Evolutionary conservation across 768 basidiomycete species (phyloP).

Genomic region (Cubamyces lactineus): DNA sequence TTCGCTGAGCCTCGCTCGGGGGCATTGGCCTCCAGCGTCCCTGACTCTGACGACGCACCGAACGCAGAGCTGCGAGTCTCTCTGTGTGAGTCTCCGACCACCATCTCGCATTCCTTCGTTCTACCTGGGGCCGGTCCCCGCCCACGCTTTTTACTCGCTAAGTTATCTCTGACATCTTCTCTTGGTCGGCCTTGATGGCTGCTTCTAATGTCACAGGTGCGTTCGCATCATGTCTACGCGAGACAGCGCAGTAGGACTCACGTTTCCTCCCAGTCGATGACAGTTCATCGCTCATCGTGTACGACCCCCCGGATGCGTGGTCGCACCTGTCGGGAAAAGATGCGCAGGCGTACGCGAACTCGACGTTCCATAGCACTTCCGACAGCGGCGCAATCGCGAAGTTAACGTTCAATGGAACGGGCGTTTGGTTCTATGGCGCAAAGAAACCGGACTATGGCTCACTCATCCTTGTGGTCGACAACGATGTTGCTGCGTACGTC

Average conservation of each 20-base stretch:
- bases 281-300: slow-evolving; percentile 56
- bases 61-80: neutral
- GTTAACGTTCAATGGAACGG: slow-evolving; percentile 57
- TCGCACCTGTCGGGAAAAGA: slow-evolving; percentile 46
- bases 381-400: slow-evolving; percentile 51
- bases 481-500: slow-evolving; percentile 39
- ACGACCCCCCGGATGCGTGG: slow-evolving; percentile 55
- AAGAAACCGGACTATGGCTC: slow-evolving; percentile 49
- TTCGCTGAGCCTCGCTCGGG: neutral
- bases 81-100: slow-evolving; percentile 9
- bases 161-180: slow-evolving; percentile 5
- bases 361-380: slow-evolving; percentile 48
- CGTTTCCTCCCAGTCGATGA: slow-evolving; percentile 51
- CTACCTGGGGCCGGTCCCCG: slow-evolving; percentile 22
- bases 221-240: slow-evolving; percentile 14
- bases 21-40: neutral
- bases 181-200: slow-evolving; percentile 34
- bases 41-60: no score
- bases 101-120: slow-evolving; percentile 15
- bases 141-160: slow-evolving; percentile 10
- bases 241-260: neutral
- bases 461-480: slow-evolving; percentile 51
- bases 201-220: slow-evolving; percentile 36
- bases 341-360: slow-evolving; percentile 47
- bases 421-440: slow-evolving; percentile 55